Evolutionary conservation across 2,329 filamentous ascomycete species (phyloP).

Genomic region (Botrytis sinoallii): DNA sequence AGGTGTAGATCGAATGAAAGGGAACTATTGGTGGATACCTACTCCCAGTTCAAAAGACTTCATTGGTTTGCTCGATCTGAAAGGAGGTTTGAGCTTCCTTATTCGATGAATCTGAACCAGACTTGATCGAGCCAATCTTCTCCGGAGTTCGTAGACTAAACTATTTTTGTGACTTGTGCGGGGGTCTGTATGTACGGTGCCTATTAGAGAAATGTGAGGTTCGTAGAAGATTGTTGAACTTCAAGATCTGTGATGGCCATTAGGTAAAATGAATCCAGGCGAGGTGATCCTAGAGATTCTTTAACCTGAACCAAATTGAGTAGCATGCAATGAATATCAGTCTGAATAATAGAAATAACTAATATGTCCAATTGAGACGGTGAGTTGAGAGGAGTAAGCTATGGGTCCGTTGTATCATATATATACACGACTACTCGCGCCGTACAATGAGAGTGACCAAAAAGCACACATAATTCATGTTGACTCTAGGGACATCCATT

Average conservation of each 20-base stretch:
- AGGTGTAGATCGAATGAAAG: slow-evolving; percentile 7
- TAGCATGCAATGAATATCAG: slow-evolving; percentile 8
- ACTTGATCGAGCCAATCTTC: slow-evolving; percentile 11
- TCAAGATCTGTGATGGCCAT: slow-evolving; percentile 10
- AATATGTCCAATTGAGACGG: not conserved
- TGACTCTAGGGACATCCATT: not conserved
- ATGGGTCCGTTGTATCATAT: not conserved
- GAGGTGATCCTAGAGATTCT: not conserved
- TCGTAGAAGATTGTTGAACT: slow-evolving; percentile 2
- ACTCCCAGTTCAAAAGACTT: not conserved
- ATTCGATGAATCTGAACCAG: slow-evolving; percentile 9
- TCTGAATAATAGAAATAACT: not conserved
- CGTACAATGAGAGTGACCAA: not conserved
- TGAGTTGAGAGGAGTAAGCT: not conserved
- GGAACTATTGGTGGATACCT: slow-evolving; percentile 4
- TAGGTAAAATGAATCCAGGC: slow-evolving; percentile 9
- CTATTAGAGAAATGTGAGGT: slow-evolving; percentile 4
- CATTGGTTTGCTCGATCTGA: slow-evolving; percentile 14
- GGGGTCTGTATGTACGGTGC: slow-evolving; percentile 10
- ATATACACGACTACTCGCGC: not conserved
- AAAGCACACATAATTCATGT: not conserved
- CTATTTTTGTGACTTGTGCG: not conserved
- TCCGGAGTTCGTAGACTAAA: slow-evolving; percentile 5
- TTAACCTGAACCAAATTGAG: not conserved
- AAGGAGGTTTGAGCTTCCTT: slow-evolving; percentile 10